These are phyloP conservation scores for Aquanectria penicillioides DNA, from an alignment of 2,329 filamentous ascomycete species.

Conservation along the genomic window DNA sequence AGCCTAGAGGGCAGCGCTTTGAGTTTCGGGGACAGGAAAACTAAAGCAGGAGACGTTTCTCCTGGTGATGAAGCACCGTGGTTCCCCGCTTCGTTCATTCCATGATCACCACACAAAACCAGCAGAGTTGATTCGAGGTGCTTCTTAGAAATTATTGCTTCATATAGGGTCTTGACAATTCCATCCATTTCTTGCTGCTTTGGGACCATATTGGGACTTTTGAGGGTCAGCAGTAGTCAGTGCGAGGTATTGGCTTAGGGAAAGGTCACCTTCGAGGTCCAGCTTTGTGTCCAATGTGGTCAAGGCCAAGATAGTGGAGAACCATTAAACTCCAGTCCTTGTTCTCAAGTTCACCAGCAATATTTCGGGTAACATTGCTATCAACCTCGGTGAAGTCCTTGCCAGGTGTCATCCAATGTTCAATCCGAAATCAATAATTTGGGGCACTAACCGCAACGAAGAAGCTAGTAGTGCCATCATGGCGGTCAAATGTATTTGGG, in stretches of 20 bases:
- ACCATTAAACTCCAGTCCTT: constrained; percentile 94
- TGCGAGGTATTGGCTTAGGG: background rate
- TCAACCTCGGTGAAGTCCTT: constrained; percentile 98
- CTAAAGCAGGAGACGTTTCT: constrained; percentile 90
- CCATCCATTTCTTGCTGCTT: constrained; percentile 96
- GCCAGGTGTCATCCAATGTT: constrained; percentile 6
- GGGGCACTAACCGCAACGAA: constrained; percentile 86
- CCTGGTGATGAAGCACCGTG: constrained; percentile 94
- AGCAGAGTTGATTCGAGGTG: constrained; percentile 84
- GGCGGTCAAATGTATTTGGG: constrained; percentile 84
- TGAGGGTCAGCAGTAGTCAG: constrained; percentile 7
- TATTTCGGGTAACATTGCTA: constrained; percentile 93
- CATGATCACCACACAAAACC: constrained; percentile 91
- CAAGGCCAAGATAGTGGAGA: constrained; percentile 92
- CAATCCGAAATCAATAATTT: background rate
- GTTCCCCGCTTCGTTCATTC: constrained; percentile 99
- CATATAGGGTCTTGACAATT: constrained; percentile 80
- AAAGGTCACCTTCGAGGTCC: constrained; percentile 77
- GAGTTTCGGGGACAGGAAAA: constrained; percentile 90
- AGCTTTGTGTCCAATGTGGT: constrained; percentile 97
- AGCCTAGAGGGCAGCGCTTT: constrained; percentile 60
- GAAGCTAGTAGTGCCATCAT: constrained; percentile 96
- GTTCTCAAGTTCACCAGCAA: constrained; percentile 77
- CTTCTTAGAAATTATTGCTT: constrained; percentile 73
- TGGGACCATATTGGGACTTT: constrained; percentile 86